Base-by-base conservation (phyloP, 768 basidiomycete genomes). In the Mycena metata region DNA sequence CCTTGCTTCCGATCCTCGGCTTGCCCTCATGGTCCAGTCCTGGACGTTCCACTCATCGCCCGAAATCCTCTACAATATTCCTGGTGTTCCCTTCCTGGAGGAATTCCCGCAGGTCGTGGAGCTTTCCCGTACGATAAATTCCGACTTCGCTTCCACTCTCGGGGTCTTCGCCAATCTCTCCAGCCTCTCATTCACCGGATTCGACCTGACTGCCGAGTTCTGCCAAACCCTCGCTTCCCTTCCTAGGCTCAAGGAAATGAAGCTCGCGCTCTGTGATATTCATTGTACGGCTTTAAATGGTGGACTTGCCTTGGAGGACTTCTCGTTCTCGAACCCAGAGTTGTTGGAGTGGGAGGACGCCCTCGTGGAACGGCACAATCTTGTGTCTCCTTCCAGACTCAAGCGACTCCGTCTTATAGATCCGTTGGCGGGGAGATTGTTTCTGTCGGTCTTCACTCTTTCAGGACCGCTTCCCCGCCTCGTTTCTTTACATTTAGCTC, bases 131-230 rank as follows among this genome's bases (percentile, higher is more conserved):
- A 16, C 41, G 35, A 52, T 60, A 50, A 24, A 21, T 11, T 21
- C 57, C n/a, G 1, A 33, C 12, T 66, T 66, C 42, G 42, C 23
- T 21, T 59, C 65, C 16, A 60, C 41, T 41, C 59, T 66, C 33
- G 57, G 51, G 2, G 13, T 33, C 4, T 66, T 60, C 50, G 60
- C 58, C 23, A 66, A 60, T 35, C 65, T 66, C 57, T 60, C 49
- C 33, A 21, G 16, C 4, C 42, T 66, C 10, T 13, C 12, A 3
- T n/a, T 66, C 21, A 36, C 21, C 9, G 57, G 58, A 35, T 60
- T 59, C 57, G 17, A 43, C n/a, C 30, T 51, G 5, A 23, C 65
- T 42, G 50, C 58, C 21, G 33, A 45, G 24, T 66, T 66, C 58
- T 59, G 30, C 47, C 26, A 45, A 17, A 24, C 52, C 17, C 54